Percentiles rank a stretch among this genome's conserved stretches.
Conservation (phyloP, 352 stramenopile genomes). For the Nothophytophthora sp. region DNA sequence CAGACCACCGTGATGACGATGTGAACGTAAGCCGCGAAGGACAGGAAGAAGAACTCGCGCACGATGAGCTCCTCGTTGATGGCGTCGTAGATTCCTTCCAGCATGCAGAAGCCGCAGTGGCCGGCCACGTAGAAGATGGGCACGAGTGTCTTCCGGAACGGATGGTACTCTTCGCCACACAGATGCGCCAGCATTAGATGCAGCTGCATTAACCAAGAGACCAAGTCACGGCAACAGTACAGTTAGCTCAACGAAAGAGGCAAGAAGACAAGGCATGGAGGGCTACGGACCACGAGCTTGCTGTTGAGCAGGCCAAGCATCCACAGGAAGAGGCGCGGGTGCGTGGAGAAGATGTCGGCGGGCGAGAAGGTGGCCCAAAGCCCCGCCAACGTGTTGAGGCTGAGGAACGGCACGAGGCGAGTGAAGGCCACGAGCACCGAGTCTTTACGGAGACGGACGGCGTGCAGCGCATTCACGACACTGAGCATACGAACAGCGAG, state of each 20-base stretch:
- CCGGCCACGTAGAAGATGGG: constrained; percentile 89
- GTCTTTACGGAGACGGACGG: constrained; percentile 66
- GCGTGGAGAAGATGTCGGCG: constrained; percentile 68
- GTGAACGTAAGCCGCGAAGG: constrained; percentile 81
- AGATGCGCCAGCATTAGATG: constrained; percentile 89
- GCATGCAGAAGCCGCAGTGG: constrained; percentile 81
- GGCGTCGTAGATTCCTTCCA: constrained; percentile 81
- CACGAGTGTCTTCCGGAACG: constrained; percentile 89
- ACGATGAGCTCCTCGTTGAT: constrained; percentile 84
- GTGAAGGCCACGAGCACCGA: constrained; percentile 82
- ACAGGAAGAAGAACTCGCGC: constrained; percentile 90
- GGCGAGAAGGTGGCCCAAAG: constrained; percentile 77
- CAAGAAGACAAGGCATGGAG: background rate
- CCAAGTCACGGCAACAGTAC: background rate
- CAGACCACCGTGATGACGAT: constrained; percentile 88
- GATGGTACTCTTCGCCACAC: constrained; percentile 87
- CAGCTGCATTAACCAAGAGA: constrained; percentile 41
- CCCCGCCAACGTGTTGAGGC: constrained; percentile 68
- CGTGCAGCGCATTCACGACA: constrained; percentile 69
- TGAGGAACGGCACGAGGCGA: constrained; percentile 71
- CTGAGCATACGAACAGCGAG: too few species aligned
- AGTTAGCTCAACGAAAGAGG: background rate
- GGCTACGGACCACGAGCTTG: constrained; percentile 76
- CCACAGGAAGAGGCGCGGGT: constrained; percentile 86
- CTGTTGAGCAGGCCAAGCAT: constrained; percentile 88